phyloP scores from a whole-genome alignment of 169 alveolate species.

The Sarcocystis neurona region DNA sequence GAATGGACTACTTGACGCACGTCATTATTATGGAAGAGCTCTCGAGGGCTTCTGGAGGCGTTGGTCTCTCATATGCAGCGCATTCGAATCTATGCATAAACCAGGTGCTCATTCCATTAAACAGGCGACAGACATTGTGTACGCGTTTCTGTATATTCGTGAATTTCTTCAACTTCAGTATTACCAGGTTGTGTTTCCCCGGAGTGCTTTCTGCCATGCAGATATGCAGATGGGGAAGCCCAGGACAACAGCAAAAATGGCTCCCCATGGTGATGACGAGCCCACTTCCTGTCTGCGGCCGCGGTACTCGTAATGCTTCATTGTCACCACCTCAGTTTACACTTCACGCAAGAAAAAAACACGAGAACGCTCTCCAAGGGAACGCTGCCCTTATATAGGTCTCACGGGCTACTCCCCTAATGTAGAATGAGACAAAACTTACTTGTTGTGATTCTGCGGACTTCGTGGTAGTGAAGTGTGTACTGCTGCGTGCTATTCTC shows the following conservation, averaged over 20 bases:
- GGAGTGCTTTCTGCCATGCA: background rate
- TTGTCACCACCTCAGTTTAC: no score
- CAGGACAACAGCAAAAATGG: constrained; percentile 75
- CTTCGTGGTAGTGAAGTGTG: background rate
- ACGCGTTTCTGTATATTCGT: background rate
- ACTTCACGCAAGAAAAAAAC: no score
- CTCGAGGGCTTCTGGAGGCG: constrained; percentile 79
- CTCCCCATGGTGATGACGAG: constrained; percentile 76
- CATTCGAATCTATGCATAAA: constrained; percentile 82
- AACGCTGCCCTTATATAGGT: no score
- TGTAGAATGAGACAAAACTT: no score
- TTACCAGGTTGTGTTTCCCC: constrained; percentile 19
- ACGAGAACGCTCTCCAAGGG: no score
- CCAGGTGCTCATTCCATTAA: constrained; percentile 45
- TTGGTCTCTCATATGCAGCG: constrained; percentile 83
- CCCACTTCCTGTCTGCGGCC: no score
- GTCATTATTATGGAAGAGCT: constrained; percentile 80
- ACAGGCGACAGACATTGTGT: background rate
- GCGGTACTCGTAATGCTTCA: no score
- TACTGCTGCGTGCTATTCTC: background rate
- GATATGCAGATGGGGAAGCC: constrained; percentile 76
- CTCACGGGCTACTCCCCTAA: no score
- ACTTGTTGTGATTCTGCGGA: background rate
- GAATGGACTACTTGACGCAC: constrained; percentile 79
- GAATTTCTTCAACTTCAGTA: background rate